phyloP scores from a whole-genome alignment of 163 green algal species.

The Chloromonas sp. region DNA sequence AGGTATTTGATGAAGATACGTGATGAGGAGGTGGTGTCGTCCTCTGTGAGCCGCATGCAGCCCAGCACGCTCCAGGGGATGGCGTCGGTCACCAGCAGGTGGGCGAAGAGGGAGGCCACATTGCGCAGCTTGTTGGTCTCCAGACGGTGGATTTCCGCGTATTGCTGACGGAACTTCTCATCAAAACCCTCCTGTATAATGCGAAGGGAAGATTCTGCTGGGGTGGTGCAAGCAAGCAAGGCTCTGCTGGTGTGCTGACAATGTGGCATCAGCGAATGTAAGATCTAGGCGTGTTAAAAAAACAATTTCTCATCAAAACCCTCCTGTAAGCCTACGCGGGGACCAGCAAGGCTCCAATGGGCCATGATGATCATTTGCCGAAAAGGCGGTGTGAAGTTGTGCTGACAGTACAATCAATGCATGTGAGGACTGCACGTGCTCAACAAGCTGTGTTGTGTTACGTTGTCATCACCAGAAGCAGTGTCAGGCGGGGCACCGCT shows the following conservation, averaged over 20 bases:
- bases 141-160: slow-evolving; percentile 84
- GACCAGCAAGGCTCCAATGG: too few relatives aligned
- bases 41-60: slow-evolving; percentile 89
- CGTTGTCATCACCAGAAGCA: too few relatives aligned
- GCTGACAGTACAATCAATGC: too few relatives aligned
- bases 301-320: too few relatives aligned
- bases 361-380: too few relatives aligned
- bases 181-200: slow-evolving; percentile 14
- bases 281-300: not conserved
- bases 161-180: slow-evolving; percentile 55
- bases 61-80: slow-evolving; percentile 83
- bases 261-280: not conserved
- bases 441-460: too few relatives aligned
- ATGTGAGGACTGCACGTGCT: too few relatives aligned
- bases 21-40: slow-evolving; percentile 93
- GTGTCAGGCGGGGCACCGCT: too few relatives aligned
- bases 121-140: slow-evolving; percentile 99
- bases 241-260: too few relatives aligned
- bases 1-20: slow-evolving; percentile 99
- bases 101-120: slow-evolving; percentile 90
- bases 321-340: too few relatives aligned
- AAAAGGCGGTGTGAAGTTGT: too few relatives aligned
- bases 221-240: too few relatives aligned
- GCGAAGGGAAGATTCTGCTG: not conserved
- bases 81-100: slow-evolving; percentile 86